Evolutionary conservation across 805 yeast genomes (phyloP).

Genomic region (Hagleromyces aurorensis): DNA sequence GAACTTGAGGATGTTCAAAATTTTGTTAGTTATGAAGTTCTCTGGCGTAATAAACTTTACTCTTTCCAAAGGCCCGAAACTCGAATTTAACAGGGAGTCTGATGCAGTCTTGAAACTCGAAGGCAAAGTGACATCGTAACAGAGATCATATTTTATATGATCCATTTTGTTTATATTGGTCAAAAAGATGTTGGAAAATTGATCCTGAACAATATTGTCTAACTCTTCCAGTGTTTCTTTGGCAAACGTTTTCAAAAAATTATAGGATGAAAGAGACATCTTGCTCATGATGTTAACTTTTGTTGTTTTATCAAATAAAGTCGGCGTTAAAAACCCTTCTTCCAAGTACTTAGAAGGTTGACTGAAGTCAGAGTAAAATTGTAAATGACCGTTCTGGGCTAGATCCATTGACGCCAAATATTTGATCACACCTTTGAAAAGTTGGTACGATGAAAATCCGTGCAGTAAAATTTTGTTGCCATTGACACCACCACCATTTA

Average conservation of each 20-base stretch:
- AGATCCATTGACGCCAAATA: conserved; percentile 78
- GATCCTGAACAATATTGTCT: conserved; percentile 73
- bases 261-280: conserved; percentile 63
- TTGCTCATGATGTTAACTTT: conserved; percentile 76
- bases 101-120: conserved; percentile 20
- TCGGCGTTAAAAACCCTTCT: conserved; percentile 63
- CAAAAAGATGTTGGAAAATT: conserved; percentile 72
- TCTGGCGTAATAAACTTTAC: conserved; percentile 65
- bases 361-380: conserved; percentile 45
- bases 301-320: conserved; percentile 67
- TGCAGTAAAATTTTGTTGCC: conserved; percentile 72
- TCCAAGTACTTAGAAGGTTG: conserved; percentile 36
- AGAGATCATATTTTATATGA: conserved; percentile 58
- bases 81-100: conserved; percentile 29
- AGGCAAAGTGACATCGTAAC: conserved; percentile 43
- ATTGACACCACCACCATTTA: conserved; percentile 72
- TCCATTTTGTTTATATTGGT: conserved; percentile 44
- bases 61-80: conserved; percentile 63
- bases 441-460: conserved; percentile 89
- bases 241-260: conserved; percentile 56
- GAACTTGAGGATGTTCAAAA: conserved; percentile 47
- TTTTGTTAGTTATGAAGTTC: conserved; percentile 51
- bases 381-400: conserved; percentile 51
- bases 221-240: conserved; percentile 56
- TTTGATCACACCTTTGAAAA: conserved; percentile 81